Conservation (phyloP, 1,284 basidiomycete genomes). For the Cystobasidium slooffiae region DNA sequence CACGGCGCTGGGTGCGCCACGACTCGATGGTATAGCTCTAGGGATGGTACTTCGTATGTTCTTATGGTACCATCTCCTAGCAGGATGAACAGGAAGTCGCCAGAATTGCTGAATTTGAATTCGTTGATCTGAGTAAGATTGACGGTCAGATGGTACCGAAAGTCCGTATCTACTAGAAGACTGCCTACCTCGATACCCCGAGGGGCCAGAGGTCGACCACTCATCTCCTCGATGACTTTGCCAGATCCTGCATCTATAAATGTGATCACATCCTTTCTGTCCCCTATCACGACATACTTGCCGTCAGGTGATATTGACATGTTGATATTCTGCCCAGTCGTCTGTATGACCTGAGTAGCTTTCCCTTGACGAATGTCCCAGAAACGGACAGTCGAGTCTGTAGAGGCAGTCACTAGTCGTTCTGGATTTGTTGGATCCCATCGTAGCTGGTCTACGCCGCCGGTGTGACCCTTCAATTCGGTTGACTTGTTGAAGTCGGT, state of each 20-base stretch:
- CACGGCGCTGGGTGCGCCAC: slow-evolving; percentile 45
- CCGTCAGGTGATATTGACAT: slow-evolving; percentile 40
- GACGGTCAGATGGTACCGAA: neutral
- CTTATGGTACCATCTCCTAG: slow-evolving; percentile 37
- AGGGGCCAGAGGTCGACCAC: slow-evolving; percentile 14
- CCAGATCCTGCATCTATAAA: slow-evolving; percentile 37
- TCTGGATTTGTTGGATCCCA: slow-evolving; percentile 45
- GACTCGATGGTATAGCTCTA: slow-evolving; percentile 32
- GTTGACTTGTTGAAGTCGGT: slow-evolving; percentile 43
- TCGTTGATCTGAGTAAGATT: slow-evolving; percentile 41
- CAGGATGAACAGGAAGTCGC: slow-evolving; percentile 40
- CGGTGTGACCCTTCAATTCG: slow-evolving; percentile 42
- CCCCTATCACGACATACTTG: slow-evolving; percentile 34
- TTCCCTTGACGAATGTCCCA: slow-evolving; percentile 47
- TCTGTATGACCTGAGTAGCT: slow-evolving; percentile 36
- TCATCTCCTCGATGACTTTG: slow-evolving; percentile 42
- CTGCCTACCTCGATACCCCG: slow-evolving; percentile 22
- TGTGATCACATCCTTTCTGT: slow-evolving; percentile 41
- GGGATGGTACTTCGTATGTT: slow-evolving; percentile 29
- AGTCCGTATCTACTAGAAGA: neutral
- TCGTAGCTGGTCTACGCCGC: slow-evolving; percentile 34
- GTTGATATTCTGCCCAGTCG: slow-evolving; percentile 41
- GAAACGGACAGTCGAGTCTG: slow-evolving; percentile 42
- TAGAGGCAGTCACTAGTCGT: slow-evolving; percentile 37
- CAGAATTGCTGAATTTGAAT: slow-evolving; percentile 44